Evolutionary conservation across 768 basidiomycete species (phyloP), one percentile per base, ranked within the genome.

Genomic region (Termitomyces sp.): DNA sequence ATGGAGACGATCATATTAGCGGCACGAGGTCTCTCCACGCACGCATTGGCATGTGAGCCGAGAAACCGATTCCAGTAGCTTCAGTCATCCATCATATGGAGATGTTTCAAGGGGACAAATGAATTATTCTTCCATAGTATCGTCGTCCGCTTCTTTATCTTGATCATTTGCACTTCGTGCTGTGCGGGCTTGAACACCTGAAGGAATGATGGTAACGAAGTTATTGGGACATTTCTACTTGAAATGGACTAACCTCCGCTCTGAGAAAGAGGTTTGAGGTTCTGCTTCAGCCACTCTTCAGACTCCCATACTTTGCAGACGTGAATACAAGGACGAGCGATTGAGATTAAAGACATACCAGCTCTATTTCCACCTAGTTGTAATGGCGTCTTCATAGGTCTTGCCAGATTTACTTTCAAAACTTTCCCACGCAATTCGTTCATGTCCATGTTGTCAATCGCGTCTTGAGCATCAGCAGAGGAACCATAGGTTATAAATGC

Each of bases 361-460:
- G 91, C 89, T 76, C 89, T 80, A 73, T 91, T 91, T 36, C 85
- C 84, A 54, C 75, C 78, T n/a, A 76, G 77, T 63, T 88, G 84
- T 46, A 84, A 70, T 35, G 84, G 78, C 1, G 80, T 81, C 68
- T 90, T 94, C 77, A 86, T 83, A 5, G 92, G 92, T 46, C 89
- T 81, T 9, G 95, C 94, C 41, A 94, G 71, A 68, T 91, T 96
- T 50, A 87, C 93, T 74, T 87, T 90, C 60, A 91, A 72, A 52
- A 89, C 86, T 58, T 82, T 83, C 51, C 86, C 92, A 51, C 76
- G 80, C 58, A 91, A 77, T 68, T 95, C 94, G 67, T 96, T 97
- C 72, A 95, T 76, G 72, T 98, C 94, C 92, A 94, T 98, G 74
- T 98, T 98, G 78, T 98, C 96, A 60, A 98, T 96, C 30, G 96